These are phyloP conservation scores for Lodderomyces metapsilosis DNA, from an alignment of 1,139 yeast species.

Conservation along the genomic window DNA sequence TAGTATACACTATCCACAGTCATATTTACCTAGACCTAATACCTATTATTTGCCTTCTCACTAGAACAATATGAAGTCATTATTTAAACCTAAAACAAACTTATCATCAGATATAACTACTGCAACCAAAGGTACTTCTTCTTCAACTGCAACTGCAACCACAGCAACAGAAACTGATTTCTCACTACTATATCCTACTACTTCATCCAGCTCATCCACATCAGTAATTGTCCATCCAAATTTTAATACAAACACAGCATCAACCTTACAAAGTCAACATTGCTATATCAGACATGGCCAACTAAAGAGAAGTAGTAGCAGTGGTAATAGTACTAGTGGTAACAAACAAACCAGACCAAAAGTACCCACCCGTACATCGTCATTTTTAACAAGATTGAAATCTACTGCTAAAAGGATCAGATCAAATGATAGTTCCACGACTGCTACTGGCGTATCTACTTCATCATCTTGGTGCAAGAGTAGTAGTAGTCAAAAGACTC, in stretches of 20 bases:
- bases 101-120: neutral
- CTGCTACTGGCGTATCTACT: neutral
- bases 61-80: neutral
- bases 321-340: neutral
- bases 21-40: no score
- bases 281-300: neutral
- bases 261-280: neutral
- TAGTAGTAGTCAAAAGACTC: neutral
- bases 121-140: neutral
- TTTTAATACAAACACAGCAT: no score
- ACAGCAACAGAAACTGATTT: neutral
- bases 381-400: neutral
- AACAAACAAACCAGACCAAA: neutral
- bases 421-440: neutral
- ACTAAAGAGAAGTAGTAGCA: neutral
- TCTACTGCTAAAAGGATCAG: neutral
- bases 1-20: no score
- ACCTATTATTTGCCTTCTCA: no score
- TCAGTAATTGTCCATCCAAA: neutral
- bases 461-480: neutral
- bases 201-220: neutral
- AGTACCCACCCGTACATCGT: neutral
- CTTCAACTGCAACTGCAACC: neutral
- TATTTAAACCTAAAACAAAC: neutral
- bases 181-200: neutral